Evolutionary conservation across 2,329 filamentous ascomycete genomes (phyloP).

Genomic region (Berkeleyomyces rouxiae): DNA sequence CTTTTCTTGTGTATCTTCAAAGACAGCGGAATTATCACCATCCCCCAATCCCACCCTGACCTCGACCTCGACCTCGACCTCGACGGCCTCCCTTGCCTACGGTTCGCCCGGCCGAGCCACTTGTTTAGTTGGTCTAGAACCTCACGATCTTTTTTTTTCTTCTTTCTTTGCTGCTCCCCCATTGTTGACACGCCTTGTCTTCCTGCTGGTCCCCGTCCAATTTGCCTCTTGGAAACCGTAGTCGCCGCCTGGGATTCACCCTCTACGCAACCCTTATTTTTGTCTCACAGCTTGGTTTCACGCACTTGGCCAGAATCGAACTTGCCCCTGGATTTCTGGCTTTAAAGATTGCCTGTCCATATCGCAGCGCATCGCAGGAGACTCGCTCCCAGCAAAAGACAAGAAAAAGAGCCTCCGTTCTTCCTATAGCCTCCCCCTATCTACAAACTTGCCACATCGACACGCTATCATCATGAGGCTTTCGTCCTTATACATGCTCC

Average conservation of each 20-base stretch:
- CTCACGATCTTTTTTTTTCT: conserved; percentile 6
- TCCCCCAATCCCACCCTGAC: neutral
- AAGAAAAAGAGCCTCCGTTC: neutral
- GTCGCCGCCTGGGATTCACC: conserved; percentile 2
- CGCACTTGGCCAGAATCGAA: neutral
- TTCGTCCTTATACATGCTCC: conserved; percentile 28
- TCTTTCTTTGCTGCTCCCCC: neutral
- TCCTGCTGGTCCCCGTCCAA: too few relatives aligned
- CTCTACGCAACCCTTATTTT: conserved; percentile 15
- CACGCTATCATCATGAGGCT: conserved; percentile 27
- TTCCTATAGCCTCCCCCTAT: neutral
- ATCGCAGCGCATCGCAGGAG: neutral
- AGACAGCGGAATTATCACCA: neutral
- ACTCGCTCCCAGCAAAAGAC: neutral
- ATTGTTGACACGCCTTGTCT: too few relatives aligned
- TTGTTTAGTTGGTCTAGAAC: neutral
- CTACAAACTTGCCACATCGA: neutral
- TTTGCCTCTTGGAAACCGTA: too few relatives aligned
- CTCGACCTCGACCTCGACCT: too few relatives aligned
- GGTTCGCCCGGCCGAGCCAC: neutral
- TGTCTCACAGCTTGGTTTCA: neutral
- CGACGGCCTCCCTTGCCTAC: too few relatives aligned
- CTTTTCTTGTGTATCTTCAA: neutral
- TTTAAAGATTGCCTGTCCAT: neutral
- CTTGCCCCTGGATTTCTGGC: conserved; percentile 2